Conservation (phyloP, 768 basidiomycete genomes). For the Udeniomyces megalosporus region DNA sequence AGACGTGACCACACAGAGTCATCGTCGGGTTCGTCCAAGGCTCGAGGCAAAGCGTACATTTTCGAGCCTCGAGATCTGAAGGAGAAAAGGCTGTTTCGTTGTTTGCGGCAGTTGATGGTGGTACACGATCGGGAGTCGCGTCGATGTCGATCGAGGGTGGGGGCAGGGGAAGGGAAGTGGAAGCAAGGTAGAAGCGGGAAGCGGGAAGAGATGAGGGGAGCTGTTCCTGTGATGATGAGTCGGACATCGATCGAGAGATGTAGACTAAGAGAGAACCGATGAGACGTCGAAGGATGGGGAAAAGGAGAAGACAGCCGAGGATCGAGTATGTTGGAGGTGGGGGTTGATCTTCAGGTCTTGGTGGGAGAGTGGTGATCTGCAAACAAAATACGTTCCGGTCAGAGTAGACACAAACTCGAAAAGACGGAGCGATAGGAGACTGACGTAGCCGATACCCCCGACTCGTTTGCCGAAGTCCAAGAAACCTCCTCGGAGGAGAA, state of each 20-base stretch:
- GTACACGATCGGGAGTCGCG: slow-evolving; percentile 3
- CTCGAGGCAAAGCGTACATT: slow-evolving; percentile 68
- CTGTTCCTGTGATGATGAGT: background rate
- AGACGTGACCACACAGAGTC: slow-evolving; percentile 78
- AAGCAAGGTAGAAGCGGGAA: slow-evolving; percentile 31
- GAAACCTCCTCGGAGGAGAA: slow-evolving; percentile 66
- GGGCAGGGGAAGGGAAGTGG: slow-evolving; percentile 26
- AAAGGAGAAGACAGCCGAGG: slow-evolving; percentile 50
- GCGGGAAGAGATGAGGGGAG: slow-evolving; percentile 47
- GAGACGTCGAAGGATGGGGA: slow-evolving; percentile 7
- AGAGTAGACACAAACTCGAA: background rate
- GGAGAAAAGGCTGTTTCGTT: slow-evolving; percentile 52
- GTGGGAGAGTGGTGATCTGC: slow-evolving; percentile 59
- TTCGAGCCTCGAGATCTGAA: slow-evolving; percentile 42
- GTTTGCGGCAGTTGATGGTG: slow-evolving; percentile 34
- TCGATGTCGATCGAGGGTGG: background rate
- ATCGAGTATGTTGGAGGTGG: slow-evolving; percentile 73
- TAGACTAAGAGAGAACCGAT: background rate
- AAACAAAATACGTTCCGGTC: background rate
- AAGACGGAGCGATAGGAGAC: slow-evolving; percentile 16
- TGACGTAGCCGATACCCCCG: slow-evolving; percentile 52
- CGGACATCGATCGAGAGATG: background rate
- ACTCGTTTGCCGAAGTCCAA: slow-evolving; percentile 55
- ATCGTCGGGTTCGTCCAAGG: slow-evolving; percentile 65
- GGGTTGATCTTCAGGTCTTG: slow-evolving; percentile 40